Percentiles rank a stretch among this genome's conserved stretches.
Conservation (phyloP, 2,329 filamentous ascomycete species). For the Trichophyton schoenleinii region DNA sequence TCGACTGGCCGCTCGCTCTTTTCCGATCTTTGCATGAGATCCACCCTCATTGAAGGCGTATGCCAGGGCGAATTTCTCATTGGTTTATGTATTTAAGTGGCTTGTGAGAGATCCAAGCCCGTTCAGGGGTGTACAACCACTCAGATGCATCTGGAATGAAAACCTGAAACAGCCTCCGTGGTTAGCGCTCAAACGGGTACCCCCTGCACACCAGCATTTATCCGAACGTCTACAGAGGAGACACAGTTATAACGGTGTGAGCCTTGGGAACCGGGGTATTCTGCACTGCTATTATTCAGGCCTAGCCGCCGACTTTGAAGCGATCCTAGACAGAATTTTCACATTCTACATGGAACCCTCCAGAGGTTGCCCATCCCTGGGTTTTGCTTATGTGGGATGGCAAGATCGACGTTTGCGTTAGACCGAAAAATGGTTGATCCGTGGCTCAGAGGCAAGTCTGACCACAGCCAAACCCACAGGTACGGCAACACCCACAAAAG, state of each 20-base stretch:
- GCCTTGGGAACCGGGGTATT: not conserved
- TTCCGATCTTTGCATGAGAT: not conserved
- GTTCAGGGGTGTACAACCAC: not conserved
- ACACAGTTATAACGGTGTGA: not conserved
- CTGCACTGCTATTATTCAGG: not conserved
- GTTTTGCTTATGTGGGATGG: not conserved
- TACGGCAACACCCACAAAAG: not conserved
- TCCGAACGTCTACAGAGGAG: not conserved
- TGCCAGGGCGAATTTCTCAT: not conserved
- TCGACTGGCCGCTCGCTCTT: not conserved
- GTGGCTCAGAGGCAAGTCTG: not conserved
- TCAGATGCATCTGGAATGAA: not conserved
- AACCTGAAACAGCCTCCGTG: not conserved
- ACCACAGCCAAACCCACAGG: not conserved
- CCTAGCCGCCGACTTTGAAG: not conserved
- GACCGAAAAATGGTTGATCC: not conserved
- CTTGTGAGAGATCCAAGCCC: not conserved
- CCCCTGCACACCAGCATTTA: not conserved
- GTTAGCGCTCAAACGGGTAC: not conserved
- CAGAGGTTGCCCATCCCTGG: not conserved
- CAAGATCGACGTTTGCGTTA: not conserved
- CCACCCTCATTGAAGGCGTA: not conserved
- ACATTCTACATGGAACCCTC: not conserved
- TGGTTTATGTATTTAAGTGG: not conserved
- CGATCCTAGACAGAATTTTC: not conserved